Conservation (phyloP, 257 asterid genomes). For the Scutellaria minor region DNA sequence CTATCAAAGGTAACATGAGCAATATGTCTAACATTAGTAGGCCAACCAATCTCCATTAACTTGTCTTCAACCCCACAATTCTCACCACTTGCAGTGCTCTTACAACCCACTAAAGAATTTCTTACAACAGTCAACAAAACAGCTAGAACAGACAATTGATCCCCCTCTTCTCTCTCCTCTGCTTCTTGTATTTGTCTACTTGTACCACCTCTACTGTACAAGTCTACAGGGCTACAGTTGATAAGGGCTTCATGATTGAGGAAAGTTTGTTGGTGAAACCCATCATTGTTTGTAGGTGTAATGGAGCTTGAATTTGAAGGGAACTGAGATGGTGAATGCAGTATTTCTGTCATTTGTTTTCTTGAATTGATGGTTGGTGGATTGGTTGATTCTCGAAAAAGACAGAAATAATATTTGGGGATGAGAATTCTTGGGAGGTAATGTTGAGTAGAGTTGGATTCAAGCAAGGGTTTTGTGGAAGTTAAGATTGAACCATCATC, state of each 20-base stretch:
- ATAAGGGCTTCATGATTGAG: constrained; percentile 41
- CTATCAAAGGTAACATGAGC: constrained; percentile 75
- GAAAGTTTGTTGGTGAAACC: constrained; percentile 51
- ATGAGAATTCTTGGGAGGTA: background rate
- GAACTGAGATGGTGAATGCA: constrained; percentile 52
- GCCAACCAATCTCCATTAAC: constrained; percentile 65
- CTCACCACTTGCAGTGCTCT: constrained; percentile 25
- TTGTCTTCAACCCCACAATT: constrained; percentile 29
- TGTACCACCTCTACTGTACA: constrained; percentile 34
- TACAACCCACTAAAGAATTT: constrained; percentile 59
- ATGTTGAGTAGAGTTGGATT: constrained; percentile 58
- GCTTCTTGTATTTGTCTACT: constrained; percentile 25
- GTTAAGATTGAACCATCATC: constrained; percentile 67
- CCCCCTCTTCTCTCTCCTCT: constrained; percentile 24
- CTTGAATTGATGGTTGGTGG: constrained; percentile 30
- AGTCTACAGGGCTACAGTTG: constrained; percentile 36
- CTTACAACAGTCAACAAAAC: constrained; percentile 47
- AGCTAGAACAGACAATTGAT: constrained; percentile 47
- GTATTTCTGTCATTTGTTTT: constrained; percentile 52
- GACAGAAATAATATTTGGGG: background rate
- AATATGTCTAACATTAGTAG: constrained; percentile 61
- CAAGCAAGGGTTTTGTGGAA: constrained; percentile 67
- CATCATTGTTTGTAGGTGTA: constrained; percentile 55
- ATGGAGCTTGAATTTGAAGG: constrained; percentile 68
- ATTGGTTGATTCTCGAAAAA: constrained; percentile 12